These are phyloP conservation scores for Clonostachys rhizophaga DNA, from an alignment of 2,329 filamentous ascomycete genomes.

Conservation along the genomic window DNA sequence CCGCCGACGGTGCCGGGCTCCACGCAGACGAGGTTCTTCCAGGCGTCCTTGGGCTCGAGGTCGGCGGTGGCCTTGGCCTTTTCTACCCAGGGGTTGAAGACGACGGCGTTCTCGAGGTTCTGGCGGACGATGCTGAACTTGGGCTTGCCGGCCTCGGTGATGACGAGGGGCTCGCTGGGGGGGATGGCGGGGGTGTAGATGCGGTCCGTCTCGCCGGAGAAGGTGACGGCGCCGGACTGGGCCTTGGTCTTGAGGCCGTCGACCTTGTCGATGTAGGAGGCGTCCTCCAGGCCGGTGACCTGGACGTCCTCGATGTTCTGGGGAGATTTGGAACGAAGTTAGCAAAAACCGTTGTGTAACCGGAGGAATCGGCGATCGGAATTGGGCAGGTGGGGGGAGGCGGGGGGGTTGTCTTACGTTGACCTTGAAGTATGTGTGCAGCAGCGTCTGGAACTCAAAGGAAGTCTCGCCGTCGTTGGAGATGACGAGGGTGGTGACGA, in stretches of 20 bases:
- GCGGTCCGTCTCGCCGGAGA: slow-evolving; percentile 80
- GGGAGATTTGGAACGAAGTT: neutral
- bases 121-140: slow-evolving; percentile 75
- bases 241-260: slow-evolving; percentile 60
- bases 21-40: slow-evolving; percentile 89
- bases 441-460: slow-evolving; percentile 87
- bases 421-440: slow-evolving; percentile 87
- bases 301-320: slow-evolving; percentile 75
- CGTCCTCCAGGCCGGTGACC: slow-evolving; percentile 71
- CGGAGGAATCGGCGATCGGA: too few relatives aligned
- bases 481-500: slow-evolving; percentile 80
- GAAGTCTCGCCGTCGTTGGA: slow-evolving; percentile 78
- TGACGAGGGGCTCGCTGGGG: slow-evolving; percentile 50
- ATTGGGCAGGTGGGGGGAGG: too few relatives aligned
- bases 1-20: slow-evolving; percentile 81
- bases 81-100: slow-evolving; percentile 96
- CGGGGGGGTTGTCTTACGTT: slow-evolving; percentile 48
- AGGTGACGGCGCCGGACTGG: slow-evolving; percentile 57
- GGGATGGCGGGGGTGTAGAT: slow-evolving; percentile 72
- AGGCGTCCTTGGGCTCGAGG: slow-evolving; percentile 85
- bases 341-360: neutral
- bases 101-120: slow-evolving; percentile 81
- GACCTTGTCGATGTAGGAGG: slow-evolving; percentile 82
- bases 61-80: slow-evolving; percentile 80
- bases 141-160: slow-evolving; percentile 59